Conservation (phyloP, 2,329 filamentous ascomycete genomes). For the Aureobasidium sp. region DNA sequence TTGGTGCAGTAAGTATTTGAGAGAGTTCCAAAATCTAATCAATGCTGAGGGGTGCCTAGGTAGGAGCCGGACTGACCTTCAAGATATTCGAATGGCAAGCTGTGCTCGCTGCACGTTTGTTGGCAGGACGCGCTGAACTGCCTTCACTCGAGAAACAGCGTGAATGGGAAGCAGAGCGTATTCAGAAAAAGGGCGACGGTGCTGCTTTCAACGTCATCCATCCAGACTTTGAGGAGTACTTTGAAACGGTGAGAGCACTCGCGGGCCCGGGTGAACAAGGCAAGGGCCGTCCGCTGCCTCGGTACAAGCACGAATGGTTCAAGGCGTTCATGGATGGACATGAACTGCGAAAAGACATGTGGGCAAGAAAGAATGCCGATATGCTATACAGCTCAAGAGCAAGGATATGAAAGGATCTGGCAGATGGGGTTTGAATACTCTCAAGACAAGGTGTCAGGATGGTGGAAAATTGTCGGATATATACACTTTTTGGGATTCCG, state of each 20-base stretch:
- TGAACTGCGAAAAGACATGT: constrained; percentile 17
- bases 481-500: background rate
- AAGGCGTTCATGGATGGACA: constrained; percentile 16
- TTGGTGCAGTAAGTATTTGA: constrained; percentile 47
- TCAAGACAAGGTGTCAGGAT: background rate
- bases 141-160: constrained; percentile 45
- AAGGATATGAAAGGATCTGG: background rate
- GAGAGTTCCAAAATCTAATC: background rate
- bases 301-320: constrained; percentile 17
- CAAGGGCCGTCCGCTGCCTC: constrained; percentile 36
- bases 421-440: too few relatives aligned
- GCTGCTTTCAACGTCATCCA: constrained; percentile 50
- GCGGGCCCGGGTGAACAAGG: constrained; percentile 40
- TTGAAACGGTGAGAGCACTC: constrained; percentile 48
- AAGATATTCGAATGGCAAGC: constrained; percentile 65
- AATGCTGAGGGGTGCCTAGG: background rate
- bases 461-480: background rate
- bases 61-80: constrained; percentile 54
- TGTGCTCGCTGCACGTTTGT: constrained; percentile 52
- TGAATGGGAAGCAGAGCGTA: constrained; percentile 52
- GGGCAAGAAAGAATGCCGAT: constrained; percentile 18
- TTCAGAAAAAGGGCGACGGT: constrained; percentile 50
- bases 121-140: constrained; percentile 48
- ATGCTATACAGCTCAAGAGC: background rate
- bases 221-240: constrained; percentile 59